Evolutionary conservation across 192 early-diverging fungal genomes (phyloP), one percentile per base, ranked within the genome.

Genomic region (Podila verticillata): DNA sequence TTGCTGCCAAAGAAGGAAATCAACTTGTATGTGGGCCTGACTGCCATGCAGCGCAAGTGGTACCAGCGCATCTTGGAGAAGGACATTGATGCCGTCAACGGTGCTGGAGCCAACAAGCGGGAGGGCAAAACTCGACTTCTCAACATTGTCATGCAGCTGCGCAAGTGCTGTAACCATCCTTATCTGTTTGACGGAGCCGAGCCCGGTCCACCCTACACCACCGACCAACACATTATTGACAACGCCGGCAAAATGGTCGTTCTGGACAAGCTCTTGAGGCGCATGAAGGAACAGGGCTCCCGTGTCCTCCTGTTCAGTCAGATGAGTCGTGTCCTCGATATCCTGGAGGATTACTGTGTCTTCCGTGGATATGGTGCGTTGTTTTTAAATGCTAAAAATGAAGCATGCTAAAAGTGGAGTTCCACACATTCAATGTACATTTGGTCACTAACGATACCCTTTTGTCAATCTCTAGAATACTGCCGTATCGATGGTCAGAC

Each of bases 401-500:
- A n/a, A n/a, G n/a, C n/a, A n/a, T n/a, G n/a, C n/a, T n/a, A n/a
- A n/a, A 7, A 3, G 7, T 10, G 20, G 5, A 5, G 6, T 2
- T 63, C 1, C 19, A 2, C 19, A 2, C 17, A 60, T 4, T 73
- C 6, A 39, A 24, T 34, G 15, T 24, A 60, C 4, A 19, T 28
- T 19, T 26, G 58, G 20, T 54, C 24, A 28, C 58, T 60, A 60
- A 60, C 29, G 2, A 32, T 30, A 29, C 58, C 31, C 26, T 30
- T 60, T 34, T 60, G 17, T 34, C 17, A 60, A 29, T 35, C 17
- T 36, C 26, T 67, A 88, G 88, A 92, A 69, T 99, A 99, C 79
- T 98, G 96, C 65, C 91, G 98, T 59, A 95, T 99, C 59, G 98
- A 99, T 71, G 98, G 98, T n/a, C 92, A 95, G 26, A 98, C 98